These are phyloP conservation scores for Phylloporus sp. DNA, from an alignment of 768 basidiomycete species.

Conservation along the genomic window DNA sequence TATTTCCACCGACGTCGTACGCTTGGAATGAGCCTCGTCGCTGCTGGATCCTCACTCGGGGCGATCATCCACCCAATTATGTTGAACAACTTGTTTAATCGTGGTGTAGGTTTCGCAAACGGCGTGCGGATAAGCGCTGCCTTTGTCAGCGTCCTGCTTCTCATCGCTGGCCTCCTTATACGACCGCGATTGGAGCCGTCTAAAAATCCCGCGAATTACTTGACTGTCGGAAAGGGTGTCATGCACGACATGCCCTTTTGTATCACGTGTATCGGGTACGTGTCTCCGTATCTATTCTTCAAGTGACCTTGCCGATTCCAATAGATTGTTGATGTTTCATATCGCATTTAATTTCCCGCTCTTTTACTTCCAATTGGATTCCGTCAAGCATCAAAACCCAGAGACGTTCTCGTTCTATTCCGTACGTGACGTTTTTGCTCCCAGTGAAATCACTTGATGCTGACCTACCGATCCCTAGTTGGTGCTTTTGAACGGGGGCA, in stretches of 20 bases:
- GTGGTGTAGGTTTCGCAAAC: slow-evolving; percentile 35
- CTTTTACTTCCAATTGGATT: slow-evolving; percentile 54
- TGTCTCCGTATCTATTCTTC: neutral
- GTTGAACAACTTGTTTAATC: slow-evolving; percentile 28
- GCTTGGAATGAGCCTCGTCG: slow-evolving; percentile 41
- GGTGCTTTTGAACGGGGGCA: slow-evolving; percentile 48
- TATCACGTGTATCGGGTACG: slow-evolving; percentile 21
- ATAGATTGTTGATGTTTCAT: slow-evolving; percentile 25
- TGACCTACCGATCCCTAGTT: slow-evolving; percentile 31
- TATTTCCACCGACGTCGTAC: slow-evolving; percentile 40
- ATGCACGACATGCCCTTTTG: slow-evolving; percentile 15
- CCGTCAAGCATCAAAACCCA: slow-evolving; percentile 42
- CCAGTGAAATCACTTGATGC: neutral
- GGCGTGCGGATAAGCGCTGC: slow-evolving; percentile 48
- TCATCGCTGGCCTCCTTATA: slow-evolving; percentile 30
- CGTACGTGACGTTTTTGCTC: slow-evolving; percentile 27
- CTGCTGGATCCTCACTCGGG: slow-evolving; percentile 35
- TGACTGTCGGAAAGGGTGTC: slow-evolving; percentile 12
- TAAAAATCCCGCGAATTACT: slow-evolving; percentile 11
- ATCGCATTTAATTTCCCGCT: slow-evolving; percentile 45
- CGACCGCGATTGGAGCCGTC: slow-evolving; percentile 38
- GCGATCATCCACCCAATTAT: slow-evolving; percentile 23
- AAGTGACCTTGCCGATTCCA: neutral
- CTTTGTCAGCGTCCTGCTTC: slow-evolving; percentile 34
- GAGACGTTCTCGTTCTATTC: slow-evolving; percentile 52